A percentile compares a stretch with the other conserved stretches of the same genome.
These are phyloP conservation scores for Thelonectria olida DNA, from an alignment of 2,329 filamentous ascomycete species.

Conservation along the genomic window DNA sequence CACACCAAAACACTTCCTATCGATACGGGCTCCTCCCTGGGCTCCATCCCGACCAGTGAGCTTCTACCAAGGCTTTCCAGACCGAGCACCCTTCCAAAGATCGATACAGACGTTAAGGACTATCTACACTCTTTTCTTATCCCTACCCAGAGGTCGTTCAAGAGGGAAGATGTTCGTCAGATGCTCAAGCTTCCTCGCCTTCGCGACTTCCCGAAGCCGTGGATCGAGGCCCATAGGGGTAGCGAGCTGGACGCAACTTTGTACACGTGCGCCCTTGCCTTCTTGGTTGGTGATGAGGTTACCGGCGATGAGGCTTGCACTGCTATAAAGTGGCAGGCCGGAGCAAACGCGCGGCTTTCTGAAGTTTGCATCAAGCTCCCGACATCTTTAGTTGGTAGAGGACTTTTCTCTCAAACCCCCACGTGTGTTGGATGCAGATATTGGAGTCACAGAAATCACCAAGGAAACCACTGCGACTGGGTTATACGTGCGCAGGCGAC, in stretches of 20 bases:
- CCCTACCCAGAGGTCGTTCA: constrained; percentile 26
- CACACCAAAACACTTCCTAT: no score
- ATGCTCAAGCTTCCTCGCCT: constrained; percentile 34
- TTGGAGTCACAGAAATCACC: constrained; percentile 35
- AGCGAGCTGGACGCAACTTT: constrained; percentile 28
- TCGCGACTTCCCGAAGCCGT: constrained; percentile 39
- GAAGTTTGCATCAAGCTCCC: constrained; percentile 42
- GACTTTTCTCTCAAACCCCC: constrained; percentile 28
- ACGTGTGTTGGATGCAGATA: constrained; percentile 47
- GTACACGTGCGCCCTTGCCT: constrained; percentile 45
- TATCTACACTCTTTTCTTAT: constrained; percentile 38
- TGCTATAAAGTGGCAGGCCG: constrained; percentile 10
- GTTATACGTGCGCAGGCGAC: neutral
- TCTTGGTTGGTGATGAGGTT: constrained; percentile 42
- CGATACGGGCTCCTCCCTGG: no score
- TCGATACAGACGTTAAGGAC: constrained; percentile 12
- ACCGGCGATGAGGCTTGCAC: constrained; percentile 30
- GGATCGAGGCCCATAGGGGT: constrained; percentile 36
- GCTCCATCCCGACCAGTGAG: no score
- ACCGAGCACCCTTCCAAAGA: neutral
- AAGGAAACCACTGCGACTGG: constrained; percentile 41
- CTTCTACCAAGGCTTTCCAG: neutral
- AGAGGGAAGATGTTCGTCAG: constrained; percentile 35
- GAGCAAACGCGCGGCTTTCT: constrained; percentile 34
- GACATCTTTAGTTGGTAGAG: constrained; percentile 21